A percentile compares a stretch with the other conserved stretches of the same genome.
These are phyloP conservation scores for Gynochthodes officinalis DNA, from an alignment of 257 asterid genomes.

Conservation along the genomic window DNA sequence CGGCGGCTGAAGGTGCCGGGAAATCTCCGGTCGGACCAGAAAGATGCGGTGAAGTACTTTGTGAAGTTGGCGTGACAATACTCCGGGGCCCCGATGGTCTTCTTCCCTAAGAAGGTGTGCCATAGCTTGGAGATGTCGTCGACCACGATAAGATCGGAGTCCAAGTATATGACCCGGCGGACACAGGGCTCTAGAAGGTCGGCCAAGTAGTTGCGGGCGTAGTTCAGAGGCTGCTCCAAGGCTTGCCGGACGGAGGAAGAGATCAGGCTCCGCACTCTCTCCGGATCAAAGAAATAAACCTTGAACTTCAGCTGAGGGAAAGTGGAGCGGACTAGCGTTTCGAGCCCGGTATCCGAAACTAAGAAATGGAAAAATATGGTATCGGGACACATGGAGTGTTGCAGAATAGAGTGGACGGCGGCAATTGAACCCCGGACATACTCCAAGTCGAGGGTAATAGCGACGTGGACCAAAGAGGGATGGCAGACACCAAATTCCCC, in stretches of 20 bases:
- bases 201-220: constrained; percentile 80
- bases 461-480: constrained; percentile 79
- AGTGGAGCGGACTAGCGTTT: constrained; percentile 66
- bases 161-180: constrained; percentile 69
- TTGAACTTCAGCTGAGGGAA: constrained; percentile 77
- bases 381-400: constrained; percentile 77
- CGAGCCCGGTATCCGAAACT: constrained; percentile 64
- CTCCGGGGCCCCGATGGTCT: constrained; percentile 90
- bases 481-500: constrained; percentile 51
- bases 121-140: constrained; percentile 80
- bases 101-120: constrained; percentile 53
- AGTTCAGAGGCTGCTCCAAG: constrained; percentile 82
- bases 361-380: constrained; percentile 79
- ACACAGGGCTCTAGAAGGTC: constrained; percentile 81
- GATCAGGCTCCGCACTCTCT: constrained; percentile 67
- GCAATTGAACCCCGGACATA: constrained; percentile 92
- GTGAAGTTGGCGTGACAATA: constrained; percentile 92
- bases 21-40: constrained; percentile 57
- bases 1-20: constrained; percentile 54
- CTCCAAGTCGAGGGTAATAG: constrained; percentile 80
- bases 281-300: constrained; percentile 85
- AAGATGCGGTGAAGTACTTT: constrained; percentile 63
- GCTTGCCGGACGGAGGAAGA: constrained; percentile 86
- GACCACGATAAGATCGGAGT: constrained; percentile 83
- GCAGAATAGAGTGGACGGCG: constrained; percentile 82